Conservation (phyloP, 2,329 filamentous ascomycete species). For the Fusarium pseudograminearum region DNA sequence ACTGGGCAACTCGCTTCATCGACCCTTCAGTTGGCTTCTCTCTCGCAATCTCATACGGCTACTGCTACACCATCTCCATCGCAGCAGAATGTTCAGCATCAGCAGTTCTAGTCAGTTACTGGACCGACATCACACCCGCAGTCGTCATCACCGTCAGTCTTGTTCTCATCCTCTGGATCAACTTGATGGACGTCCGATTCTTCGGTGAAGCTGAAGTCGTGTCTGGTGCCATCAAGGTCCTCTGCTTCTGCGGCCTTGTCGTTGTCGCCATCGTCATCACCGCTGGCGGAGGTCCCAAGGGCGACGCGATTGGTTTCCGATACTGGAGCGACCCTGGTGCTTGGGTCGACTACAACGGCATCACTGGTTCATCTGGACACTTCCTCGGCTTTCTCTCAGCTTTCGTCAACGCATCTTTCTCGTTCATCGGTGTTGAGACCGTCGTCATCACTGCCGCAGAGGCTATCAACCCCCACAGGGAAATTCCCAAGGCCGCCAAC, state of each 20-base stretch:
- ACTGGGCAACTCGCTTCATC: conserved; percentile 46
- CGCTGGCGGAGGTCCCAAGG: conserved; percentile 66
- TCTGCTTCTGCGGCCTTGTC: conserved; percentile 69
- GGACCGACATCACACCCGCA: conserved; percentile 42
- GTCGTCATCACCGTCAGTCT: conserved; percentile 65
- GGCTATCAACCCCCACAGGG: conserved; percentile 69
- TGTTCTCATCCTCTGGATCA: conserved; percentile 65
- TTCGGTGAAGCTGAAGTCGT: conserved; percentile 73
- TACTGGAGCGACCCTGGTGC: conserved; percentile 58
- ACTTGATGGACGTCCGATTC: conserved; percentile 67
- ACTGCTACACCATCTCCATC: conserved; percentile 44
- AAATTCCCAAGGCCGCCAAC: conserved; percentile 71
- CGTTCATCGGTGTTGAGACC: conserved; percentile 58
- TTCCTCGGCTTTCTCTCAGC: conserved; percentile 69
- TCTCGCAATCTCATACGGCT: conserved; percentile 43
- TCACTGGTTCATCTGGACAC: conserved; percentile 58
- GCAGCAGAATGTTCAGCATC: conserved; percentile 43
- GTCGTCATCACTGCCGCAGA: conserved; percentile 70
- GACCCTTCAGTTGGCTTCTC: conserved; percentile 44
- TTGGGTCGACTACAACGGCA: conserved; percentile 62
- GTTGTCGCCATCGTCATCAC: conserved; percentile 68
- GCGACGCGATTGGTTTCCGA: conserved; percentile 58
- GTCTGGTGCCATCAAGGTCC: conserved; percentile 70
- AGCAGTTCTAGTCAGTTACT: conserved; percentile 40
- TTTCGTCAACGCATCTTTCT: conserved; percentile 67